Base-by-base conservation (phyloP, 495 filamentous ascomycete species). In the Penicillium atrosanguineum region DNA sequence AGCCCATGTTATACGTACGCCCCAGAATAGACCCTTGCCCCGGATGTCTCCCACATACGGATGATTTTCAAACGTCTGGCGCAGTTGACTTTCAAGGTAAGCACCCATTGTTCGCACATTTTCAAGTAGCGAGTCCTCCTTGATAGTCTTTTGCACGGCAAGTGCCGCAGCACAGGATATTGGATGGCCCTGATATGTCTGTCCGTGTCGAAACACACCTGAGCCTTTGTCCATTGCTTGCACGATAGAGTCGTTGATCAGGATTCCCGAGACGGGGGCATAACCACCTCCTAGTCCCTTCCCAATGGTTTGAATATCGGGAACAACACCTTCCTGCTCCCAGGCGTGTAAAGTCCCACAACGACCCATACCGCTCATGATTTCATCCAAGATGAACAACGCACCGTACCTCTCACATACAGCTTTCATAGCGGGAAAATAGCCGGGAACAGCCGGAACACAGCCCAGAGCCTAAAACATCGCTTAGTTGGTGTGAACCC, bases 341-440 rank as follows among this genome's bases (percentile, higher is more conserved):
- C 85, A 90, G 3, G 82, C 85, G 47, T 87, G 84, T 5, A 87
- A 62, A 4, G 82, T 87, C 0, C 87, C 87, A 15, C 76, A 80
- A 7, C 85, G 77, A 1, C 87, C 87, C 81, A 88, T 89, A 0
- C 87, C 89, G 60, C 86, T 83, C 88, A 93, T 91, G 31, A 90
- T 80, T 53, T 93, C 89, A 51, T 93, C 89, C 6, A 88, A 68
- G 43, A 91, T 84, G 25, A 89, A 71, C 3, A 91, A 76, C 0
- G 82, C 83, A 26, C 84, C 87, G 58, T 89, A 74, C 52, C 79
- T 79, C 26, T 82, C 68, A 61, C 87, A 90, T 4, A 92, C 60
- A 5, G 67, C 63, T 61, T 78, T 78, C 70, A 90, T 81, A 34
- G 82, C 83, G 36, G 69, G 67, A 49, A 89, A 78, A 54, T 90